Conservation (phyloP, 352 stramenopile genomes). For the Phytophthora capsici region DNA sequence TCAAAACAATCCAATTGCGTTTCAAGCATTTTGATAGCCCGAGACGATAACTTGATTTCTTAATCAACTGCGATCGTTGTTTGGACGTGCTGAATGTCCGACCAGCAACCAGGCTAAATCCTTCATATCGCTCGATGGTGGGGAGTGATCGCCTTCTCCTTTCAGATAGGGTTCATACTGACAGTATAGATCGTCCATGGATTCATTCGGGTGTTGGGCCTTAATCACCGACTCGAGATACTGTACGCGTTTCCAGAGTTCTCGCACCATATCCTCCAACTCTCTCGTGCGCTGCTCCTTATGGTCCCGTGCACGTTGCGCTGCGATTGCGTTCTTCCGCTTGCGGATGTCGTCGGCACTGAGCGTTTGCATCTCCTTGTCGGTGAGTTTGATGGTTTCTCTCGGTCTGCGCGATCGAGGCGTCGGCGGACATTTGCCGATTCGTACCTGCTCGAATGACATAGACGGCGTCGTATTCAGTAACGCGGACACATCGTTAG, state of each 20-base stretch:
- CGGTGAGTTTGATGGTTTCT: constrained; percentile 51
- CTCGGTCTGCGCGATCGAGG: constrained; percentile 43
- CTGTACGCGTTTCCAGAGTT: constrained; percentile 66
- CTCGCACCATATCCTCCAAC: constrained; percentile 60
- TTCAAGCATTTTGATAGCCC: not conserved
- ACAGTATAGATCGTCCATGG: constrained; percentile 42
- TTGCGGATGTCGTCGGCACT: constrained; percentile 64
- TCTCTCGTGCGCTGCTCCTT: constrained; percentile 65
- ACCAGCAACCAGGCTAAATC: constrained; percentile 40
- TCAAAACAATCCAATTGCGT: not conserved
- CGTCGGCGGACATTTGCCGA: constrained; percentile 33
- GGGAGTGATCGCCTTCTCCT: constrained; percentile 5
- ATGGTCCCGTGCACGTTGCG: constrained; percentile 60
- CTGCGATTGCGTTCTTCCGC: constrained; percentile 74
- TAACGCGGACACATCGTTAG: constrained; percentile 31
- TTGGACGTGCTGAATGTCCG: constrained; percentile 16
- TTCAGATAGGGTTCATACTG: constrained; percentile 49
- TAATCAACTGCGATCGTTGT: constrained; percentile 17
- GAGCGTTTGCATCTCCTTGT: constrained; percentile 46
- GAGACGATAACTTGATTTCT: too few relatives aligned
- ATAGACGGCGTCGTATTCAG: constrained; percentile 26
- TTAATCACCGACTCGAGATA: constrained; percentile 60
- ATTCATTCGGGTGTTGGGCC: constrained; percentile 37
- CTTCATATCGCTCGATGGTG: constrained; percentile 26
- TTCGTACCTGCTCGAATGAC: constrained; percentile 18